phyloP scores from a whole-genome alignment of 805 yeast species.

The Monosporozyma aerobia region DNA sequence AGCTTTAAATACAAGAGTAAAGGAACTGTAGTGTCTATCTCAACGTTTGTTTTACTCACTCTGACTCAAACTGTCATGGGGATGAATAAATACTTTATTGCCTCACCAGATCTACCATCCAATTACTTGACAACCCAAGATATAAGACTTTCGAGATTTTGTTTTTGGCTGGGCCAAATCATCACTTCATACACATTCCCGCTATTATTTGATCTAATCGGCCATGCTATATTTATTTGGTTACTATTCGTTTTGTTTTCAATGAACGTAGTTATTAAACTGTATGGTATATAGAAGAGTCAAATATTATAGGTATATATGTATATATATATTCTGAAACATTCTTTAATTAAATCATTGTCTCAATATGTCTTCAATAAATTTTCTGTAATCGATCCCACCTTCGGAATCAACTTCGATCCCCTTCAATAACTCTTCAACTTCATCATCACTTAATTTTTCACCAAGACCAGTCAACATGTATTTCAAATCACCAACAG shows the following conservation, averaged over 20 bases:
- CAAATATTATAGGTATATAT: not conserved
- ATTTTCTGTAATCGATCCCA: conserved; percentile 88
- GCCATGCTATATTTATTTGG: not conserved
- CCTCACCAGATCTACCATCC: not conserved
- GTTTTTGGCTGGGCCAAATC: conserved; percentile 1
- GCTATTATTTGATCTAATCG: conserved; percentile 1
- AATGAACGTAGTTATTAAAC: not conserved
- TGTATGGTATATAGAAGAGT: not conserved
- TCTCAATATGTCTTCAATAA: conserved; percentile 86
- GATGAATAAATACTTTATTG: not conserved
- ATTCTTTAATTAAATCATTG: conserved; percentile 39
- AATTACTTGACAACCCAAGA: not conserved
- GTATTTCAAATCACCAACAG: conserved; percentile 93
- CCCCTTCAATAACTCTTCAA: conserved; percentile 92
- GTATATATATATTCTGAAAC: not conserved
- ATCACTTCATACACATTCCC: conserved; percentile 2
- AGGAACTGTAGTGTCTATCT: not conserved
- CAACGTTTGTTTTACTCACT: not conserved
- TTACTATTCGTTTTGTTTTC: not conserved
- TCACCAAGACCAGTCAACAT: conserved; percentile 95
- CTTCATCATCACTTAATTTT: conserved; percentile 81
- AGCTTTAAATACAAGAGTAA: not conserved
- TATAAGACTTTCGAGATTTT: not conserved
- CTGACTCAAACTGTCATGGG: not conserved
- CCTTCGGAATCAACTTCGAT: conserved; percentile 91